These are phyloP conservation scores for Globisporangium mamillatum DNA, from an alignment of 352 stramenopile genomes.

Conservation along the genomic window DNA sequence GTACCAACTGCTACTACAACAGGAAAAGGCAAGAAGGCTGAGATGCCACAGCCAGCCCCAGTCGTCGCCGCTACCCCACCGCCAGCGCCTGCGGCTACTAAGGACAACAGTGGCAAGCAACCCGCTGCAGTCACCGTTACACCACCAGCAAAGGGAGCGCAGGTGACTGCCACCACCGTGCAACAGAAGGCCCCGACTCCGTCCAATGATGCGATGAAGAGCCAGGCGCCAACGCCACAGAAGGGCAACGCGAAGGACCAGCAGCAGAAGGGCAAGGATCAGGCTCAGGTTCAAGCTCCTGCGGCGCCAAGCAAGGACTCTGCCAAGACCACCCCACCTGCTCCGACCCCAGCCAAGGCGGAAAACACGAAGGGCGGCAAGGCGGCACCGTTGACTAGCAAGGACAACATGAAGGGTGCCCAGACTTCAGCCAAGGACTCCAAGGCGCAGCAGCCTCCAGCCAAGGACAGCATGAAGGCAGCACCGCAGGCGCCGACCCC, in stretches of 20 bases:
- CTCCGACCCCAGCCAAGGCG: neutral
- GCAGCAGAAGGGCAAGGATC: constrained; percentile 1
- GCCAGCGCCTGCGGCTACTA: constrained; percentile 1
- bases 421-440: too few species aligned
- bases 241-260: constrained; percentile 6
- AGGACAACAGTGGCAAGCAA: constrained; percentile 2
- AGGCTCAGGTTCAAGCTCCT: neutral
- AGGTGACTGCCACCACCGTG: neutral
- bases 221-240: neutral
- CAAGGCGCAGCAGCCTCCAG: too few species aligned
- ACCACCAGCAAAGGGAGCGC: neutral
- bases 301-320: neutral
- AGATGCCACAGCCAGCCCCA: neutral
- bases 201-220: constrained; percentile 8
- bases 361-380: neutral
- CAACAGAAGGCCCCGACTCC: constrained; percentile 9
- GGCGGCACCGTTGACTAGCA: neutral
- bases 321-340: neutral
- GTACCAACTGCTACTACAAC: neutral
- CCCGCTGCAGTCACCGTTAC: neutral
- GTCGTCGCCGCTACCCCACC: neutral
- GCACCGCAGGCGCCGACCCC: neutral
- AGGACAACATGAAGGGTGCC: neutral
- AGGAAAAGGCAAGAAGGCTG: constrained; percentile 9
- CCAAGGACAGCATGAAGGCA: neutral